These are phyloP conservation scores for Curvularia eragrostidis DNA, from an alignment of 2,329 filamentous ascomycete species.

Conservation along the genomic window DNA sequence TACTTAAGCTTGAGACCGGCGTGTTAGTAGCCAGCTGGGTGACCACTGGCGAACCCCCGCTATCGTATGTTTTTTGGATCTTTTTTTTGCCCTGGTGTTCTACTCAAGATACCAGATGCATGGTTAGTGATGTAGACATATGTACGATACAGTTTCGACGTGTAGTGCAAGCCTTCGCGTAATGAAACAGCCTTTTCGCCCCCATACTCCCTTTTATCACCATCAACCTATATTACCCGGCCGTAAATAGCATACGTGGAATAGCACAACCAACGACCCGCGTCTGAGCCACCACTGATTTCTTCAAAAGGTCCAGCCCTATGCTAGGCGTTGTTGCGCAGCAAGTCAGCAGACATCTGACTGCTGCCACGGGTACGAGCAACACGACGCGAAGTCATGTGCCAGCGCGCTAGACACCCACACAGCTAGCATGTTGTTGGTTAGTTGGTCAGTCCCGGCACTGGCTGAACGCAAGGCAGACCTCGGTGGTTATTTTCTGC, in stretches of 20 bases:
- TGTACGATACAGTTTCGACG: too few species aligned
- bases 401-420: conserved; percentile 19
- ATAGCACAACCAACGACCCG: not conserved
- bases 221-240: not conserved
- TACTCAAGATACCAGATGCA: not conserved
- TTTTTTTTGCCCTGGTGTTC: not conserved
- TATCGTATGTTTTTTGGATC: not conserved
- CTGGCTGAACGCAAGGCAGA: conserved; percentile 4
- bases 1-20: too few species aligned
- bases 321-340: conserved; percentile 1
- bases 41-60: not conserved
- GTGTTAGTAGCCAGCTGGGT: not conserved
- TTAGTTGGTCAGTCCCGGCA: not conserved
- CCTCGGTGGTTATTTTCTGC: not conserved
- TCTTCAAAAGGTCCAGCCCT: not conserved
- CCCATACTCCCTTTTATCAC: not conserved
- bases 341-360: not conserved
- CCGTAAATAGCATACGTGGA: not conserved
- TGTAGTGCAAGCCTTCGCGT: not conserved
- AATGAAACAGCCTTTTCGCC: not conserved
- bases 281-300: not conserved
- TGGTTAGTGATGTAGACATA: not conserved
- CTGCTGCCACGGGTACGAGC: conserved; percentile 12
- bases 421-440: not conserved
- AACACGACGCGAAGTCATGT: conserved; percentile 38